Conservation (phyloP, 768 basidiomycete genomes). For the Boletellus ananiceps region DNA sequence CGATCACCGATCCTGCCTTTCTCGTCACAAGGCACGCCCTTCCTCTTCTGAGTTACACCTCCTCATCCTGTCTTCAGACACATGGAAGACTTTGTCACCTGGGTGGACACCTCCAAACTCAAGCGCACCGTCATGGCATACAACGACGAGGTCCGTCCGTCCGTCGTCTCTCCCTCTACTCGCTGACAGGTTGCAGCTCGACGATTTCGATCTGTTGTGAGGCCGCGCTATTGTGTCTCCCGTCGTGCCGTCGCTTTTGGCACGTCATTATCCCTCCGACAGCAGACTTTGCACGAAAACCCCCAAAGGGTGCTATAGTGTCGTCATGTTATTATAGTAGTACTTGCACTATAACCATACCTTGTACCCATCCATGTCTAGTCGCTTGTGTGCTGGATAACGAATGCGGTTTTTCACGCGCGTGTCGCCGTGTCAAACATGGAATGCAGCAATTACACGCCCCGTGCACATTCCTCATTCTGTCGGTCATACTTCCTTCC, state of each 20-base stretch:
- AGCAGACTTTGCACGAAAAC: slow-evolving; percentile 2
- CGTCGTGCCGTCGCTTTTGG: not conserved
- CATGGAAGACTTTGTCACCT: slow-evolving; percentile 99
- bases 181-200: slow-evolving; percentile 53
- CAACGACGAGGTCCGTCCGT: slow-evolving; percentile 81
- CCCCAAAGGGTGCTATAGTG: not conserved
- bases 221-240: not conserved
- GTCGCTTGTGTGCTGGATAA: not conserved
- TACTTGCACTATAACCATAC: not conserved
- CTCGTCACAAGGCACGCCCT: slow-evolving; percentile 74
- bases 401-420: slow-evolving; percentile 20
- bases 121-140: slow-evolving; percentile 94
- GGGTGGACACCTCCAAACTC: slow-evolving; percentile 97
- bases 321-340: not conserved
- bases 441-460: slow-evolving; percentile 10
- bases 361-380: not conserved
- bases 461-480: slow-evolving; percentile 3
- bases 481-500: slow-evolving; percentile 5
- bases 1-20: slow-evolving; percentile 93
- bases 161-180: not conserved
- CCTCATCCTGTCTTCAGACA: slow-evolving; percentile 46
- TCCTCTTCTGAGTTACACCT: not conserved
- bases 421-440: slow-evolving; percentile 7
- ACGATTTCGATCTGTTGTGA: slow-evolving; percentile 89
- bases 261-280: not conserved